A percentile compares a stretch with the other conserved stretches of the same genome.
phyloP scores from a whole-genome alignment of 2,329 filamentous ascomycete genomes.

The Xylariaceae sp. region DNA sequence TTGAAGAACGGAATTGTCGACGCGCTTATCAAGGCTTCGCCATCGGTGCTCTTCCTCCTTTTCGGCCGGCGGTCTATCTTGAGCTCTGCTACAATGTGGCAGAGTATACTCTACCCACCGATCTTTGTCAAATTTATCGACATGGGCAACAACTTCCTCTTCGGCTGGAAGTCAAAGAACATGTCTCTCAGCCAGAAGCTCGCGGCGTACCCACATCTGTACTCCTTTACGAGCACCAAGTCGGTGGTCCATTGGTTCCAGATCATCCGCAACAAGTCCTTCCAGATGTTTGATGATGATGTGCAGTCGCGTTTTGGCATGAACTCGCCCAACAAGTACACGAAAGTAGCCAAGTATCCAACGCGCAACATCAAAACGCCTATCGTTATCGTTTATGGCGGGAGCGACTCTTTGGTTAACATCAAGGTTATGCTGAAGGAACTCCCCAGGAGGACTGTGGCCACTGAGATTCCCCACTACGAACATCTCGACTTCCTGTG shows the following conservation, averaged over 20 bases:
- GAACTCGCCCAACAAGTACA: slow-evolving; percentile 73
- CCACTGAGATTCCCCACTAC: slow-evolving; percentile 84
- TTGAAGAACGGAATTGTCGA: slow-evolving; percentile 88
- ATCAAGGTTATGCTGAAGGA: slow-evolving; percentile 90
- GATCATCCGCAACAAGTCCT: slow-evolving; percentile 91
- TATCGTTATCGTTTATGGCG: slow-evolving; percentile 88
- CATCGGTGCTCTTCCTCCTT: slow-evolving; percentile 84
- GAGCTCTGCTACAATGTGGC: slow-evolving; percentile 94
- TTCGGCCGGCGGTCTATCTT: slow-evolving; percentile 91
- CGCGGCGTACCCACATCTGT: slow-evolving; percentile 91
- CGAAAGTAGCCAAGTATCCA: slow-evolving; percentile 93
- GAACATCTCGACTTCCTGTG: slow-evolving; percentile 97
- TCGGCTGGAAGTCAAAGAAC: slow-evolving; percentile 83
- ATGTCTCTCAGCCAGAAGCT: slow-evolving; percentile 86
- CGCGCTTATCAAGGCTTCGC: slow-evolving; percentile 87
- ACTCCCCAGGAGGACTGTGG: slow-evolving; percentile 77
- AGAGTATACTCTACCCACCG: slow-evolving; percentile 89
- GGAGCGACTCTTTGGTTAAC: slow-evolving; percentile 88
- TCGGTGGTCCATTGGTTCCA: slow-evolving; percentile 99
- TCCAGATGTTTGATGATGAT: slow-evolving; percentile 99
- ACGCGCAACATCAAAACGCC: slow-evolving; percentile 97
- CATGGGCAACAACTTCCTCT: slow-evolving; percentile 73
- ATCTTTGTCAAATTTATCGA: slow-evolving; percentile 90
- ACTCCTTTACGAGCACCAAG: slow-evolving; percentile 95
- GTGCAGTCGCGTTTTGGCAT: slow-evolving; percentile 72